Conservation (phyloP, 2,329 filamentous ascomycete species). For the Diaporthe caulivora region DNA sequence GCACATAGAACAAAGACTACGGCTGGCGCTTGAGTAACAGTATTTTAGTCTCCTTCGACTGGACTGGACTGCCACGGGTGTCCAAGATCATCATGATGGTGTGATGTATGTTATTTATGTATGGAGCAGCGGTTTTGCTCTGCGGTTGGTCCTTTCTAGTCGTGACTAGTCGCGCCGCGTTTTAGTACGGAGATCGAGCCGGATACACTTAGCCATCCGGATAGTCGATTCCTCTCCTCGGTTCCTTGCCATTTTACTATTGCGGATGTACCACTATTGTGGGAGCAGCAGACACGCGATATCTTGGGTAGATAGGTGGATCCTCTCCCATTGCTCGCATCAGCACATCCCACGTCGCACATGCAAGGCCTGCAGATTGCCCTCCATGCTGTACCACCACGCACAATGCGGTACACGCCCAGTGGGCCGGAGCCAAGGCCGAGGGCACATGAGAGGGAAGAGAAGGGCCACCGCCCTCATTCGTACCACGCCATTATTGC, state of each 20-base stretch:
- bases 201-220: not conserved
- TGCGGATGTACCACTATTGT: not conserved
- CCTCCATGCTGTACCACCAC: not conserved
- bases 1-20: conserved; percentile 1
- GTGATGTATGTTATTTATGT: no score
- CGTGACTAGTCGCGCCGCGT: conserved; percentile 5
- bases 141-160: conserved; percentile 8
- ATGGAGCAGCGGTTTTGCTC: not conserved
- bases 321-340: not conserved
- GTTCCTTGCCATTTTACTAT: not conserved
- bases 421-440: conserved; percentile 21
- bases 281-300: not conserved
- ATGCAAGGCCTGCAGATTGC: not conserved
- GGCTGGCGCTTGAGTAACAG: conserved; percentile 21
- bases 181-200: conserved; percentile 19
- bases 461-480: not conserved
- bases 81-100: conserved; percentile 11
- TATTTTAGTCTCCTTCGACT: not conserved
- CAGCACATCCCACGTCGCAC: not conserved
- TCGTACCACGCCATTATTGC: conserved; percentile 24
- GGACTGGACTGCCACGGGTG: not conserved
- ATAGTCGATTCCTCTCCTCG: conserved; percentile 9
- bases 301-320: not conserved
- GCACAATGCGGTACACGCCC: not conserved
- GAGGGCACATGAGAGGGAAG: not conserved